phyloP scores from a whole-genome alignment of 805 yeast species.

The Teunomyces barrocoloradensis region DNA sequence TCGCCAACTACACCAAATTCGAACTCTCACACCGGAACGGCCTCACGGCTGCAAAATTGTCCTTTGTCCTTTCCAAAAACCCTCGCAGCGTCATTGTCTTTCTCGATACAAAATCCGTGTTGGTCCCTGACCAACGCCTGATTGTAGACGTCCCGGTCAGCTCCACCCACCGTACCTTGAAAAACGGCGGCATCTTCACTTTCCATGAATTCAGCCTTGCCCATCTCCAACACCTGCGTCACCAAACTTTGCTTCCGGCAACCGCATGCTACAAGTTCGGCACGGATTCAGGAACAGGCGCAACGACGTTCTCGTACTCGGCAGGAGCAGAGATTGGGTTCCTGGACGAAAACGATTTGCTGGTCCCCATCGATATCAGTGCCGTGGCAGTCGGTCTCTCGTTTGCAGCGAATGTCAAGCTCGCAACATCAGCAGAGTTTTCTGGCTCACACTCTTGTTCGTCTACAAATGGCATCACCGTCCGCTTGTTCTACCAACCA shows the following conservation, averaged over 20 bases:
- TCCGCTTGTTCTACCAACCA: constrained; percentile 17
- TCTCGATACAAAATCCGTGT: constrained; percentile 16
- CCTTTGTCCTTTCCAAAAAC: constrained; percentile 9
- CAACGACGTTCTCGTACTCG: neutral
- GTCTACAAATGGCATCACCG: constrained; percentile 12
- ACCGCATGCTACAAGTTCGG: constrained; percentile 9
- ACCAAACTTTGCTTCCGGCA: constrained; percentile 12
- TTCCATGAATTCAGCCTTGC: constrained; percentile 5
- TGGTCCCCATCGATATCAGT: neutral
- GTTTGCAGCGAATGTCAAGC: constrained; percentile 6
- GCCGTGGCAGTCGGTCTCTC: constrained; percentile 2
- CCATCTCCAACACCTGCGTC: neutral
- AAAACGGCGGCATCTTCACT: neutral
- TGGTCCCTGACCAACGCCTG: constrained; percentile 12
- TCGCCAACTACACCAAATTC: neutral
- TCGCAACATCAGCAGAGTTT: constrained; percentile 8
- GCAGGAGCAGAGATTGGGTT: neutral
- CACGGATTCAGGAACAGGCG: neutral
- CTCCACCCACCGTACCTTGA: neutral
- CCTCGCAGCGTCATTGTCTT: constrained; percentile 12
- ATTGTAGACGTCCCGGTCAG: constrained; percentile 1
- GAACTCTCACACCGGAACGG: constrained; percentile 8
- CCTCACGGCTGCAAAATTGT: constrained; percentile 10
- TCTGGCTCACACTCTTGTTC: constrained; percentile 17
- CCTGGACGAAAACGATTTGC: neutral